Conservation (phyloP, 352 stramenopile species). For the Elongisporangium anandrum region DNA sequence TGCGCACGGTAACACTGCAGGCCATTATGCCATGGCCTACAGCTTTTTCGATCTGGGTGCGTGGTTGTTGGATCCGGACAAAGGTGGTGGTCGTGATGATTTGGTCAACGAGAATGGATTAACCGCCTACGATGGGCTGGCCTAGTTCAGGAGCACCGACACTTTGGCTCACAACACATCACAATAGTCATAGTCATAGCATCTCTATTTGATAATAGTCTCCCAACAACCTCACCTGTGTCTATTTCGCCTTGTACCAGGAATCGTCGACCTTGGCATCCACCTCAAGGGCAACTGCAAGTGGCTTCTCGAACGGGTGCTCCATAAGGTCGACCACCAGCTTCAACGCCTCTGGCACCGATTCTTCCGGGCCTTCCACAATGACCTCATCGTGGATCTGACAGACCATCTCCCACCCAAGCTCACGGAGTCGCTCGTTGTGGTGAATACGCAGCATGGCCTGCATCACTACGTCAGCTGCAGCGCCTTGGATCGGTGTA, state of each 20-base stretch:
- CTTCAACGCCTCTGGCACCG: slow-evolving; percentile 87
- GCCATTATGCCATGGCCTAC: slow-evolving; percentile 93
- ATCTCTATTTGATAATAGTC: neutral
- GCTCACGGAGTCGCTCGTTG: slow-evolving; percentile 85
- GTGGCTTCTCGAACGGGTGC: slow-evolving; percentile 91
- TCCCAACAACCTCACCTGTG: neutral
- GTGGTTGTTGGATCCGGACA: slow-evolving; percentile 85
- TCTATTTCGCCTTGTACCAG: slow-evolving; percentile 99
- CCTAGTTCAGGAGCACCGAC: slow-evolving; percentile 5
- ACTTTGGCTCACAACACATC: neutral
- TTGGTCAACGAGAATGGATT: slow-evolving; percentile 91
- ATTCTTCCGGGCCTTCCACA: slow-evolving; percentile 97
- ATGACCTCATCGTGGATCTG: slow-evolving; percentile 99
- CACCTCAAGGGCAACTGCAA: slow-evolving; percentile 89
- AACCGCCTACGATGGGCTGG: slow-evolving; percentile 89
- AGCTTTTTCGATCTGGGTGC: slow-evolving; percentile 90
- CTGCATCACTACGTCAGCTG: slow-evolving; percentile 99
- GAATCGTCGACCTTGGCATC: slow-evolving; percentile 95
- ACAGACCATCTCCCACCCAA: slow-evolving; percentile 98
- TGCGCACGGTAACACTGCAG: slow-evolving; percentile 85
- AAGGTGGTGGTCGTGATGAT: slow-evolving; percentile 78
- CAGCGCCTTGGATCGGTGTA: slow-evolving; percentile 98
- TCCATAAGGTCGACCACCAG: slow-evolving; percentile 95
- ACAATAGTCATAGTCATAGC: neutral
- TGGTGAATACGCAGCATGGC: slow-evolving; percentile 98